Percentiles rank a stretch among this genome's conserved stretches.
These are phyloP conservation scores for Bipolaris cookei DNA, from an alignment of 2,329 filamentous ascomycete genomes.

Conservation along the genomic window DNA sequence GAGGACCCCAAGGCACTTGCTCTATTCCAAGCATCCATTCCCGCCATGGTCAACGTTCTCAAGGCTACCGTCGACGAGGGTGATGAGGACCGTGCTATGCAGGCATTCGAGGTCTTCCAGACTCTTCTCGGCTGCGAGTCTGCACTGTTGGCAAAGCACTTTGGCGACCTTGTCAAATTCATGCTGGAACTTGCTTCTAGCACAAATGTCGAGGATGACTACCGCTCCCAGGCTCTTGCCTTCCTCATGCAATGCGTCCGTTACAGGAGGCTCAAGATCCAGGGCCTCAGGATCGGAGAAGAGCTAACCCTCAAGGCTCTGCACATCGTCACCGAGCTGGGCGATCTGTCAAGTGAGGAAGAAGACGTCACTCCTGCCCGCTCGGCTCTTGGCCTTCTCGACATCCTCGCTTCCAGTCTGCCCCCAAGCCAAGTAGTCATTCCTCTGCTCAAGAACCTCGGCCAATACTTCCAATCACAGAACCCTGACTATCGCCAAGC, in stretches of 20 bases:
- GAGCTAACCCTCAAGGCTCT: slow-evolving; percentile 86
- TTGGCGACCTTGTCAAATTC: slow-evolving; percentile 88
- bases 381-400: slow-evolving; percentile 83
- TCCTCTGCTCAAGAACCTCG: slow-evolving; percentile 84
- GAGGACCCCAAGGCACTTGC: slow-evolving; percentile 77
- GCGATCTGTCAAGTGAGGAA: slow-evolving; percentile 72
- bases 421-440: slow-evolving; percentile 94
- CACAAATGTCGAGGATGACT: slow-evolving; percentile 79
- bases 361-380: slow-evolving; percentile 86
- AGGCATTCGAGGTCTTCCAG: slow-evolving; percentile 96
- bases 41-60: slow-evolving; percentile 86
- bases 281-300: slow-evolving; percentile 85
- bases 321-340: slow-evolving; percentile 88
- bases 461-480: slow-evolving; percentile 75
- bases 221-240: slow-evolving; percentile 85
- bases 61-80: slow-evolving; percentile 79
- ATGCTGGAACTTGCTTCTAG: slow-evolving; percentile 88
- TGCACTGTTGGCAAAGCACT: slow-evolving; percentile 79
- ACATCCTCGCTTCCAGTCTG: slow-evolving; percentile 85
- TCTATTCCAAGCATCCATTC: slow-evolving; percentile 79
- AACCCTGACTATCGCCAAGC: slow-evolving; percentile 84
- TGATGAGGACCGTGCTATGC: slow-evolving; percentile 87
- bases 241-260: slow-evolving; percentile 93
- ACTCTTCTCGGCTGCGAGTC: slow-evolving; percentile 90
- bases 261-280: slow-evolving; percentile 94